Percentiles rank a stretch among this genome's conserved stretches.
phyloP scores from a whole-genome alignment of 2,329 filamentous ascomycete species.

The Trichothecium roseum region DNA sequence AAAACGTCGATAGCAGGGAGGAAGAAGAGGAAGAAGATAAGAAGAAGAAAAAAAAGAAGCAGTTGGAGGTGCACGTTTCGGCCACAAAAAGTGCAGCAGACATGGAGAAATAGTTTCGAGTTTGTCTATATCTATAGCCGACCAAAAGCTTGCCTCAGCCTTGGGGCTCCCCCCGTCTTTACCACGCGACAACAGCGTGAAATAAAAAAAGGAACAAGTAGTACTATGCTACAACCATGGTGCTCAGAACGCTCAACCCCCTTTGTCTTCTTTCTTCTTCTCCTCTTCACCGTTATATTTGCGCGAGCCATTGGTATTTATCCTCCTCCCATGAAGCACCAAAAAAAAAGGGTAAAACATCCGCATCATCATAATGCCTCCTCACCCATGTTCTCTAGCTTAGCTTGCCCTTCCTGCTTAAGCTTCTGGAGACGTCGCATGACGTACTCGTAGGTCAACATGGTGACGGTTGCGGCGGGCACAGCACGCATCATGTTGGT shows the following conservation, averaged over 20 bases:
- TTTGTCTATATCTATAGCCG: constrained; percentile 24
- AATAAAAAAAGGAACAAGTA: background rate
- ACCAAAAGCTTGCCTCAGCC: constrained; percentile 25
- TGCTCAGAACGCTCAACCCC: too few relatives aligned
- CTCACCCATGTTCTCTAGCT: constrained; percentile 11
- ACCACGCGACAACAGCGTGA: constrained; percentile 1
- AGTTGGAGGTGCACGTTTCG: too few relatives aligned
- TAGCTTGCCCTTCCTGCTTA: constrained; percentile 27
- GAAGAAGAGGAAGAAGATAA: too few relatives aligned
- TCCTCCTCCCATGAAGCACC: too few relatives aligned
- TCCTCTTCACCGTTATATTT: constrained; percentile 1
- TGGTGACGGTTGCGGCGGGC: constrained; percentile 90
- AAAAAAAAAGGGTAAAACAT: background rate
- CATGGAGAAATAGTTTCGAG: constrained; percentile 8
- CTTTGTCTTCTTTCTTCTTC: too few relatives aligned
- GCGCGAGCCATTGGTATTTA: constrained; percentile 3
- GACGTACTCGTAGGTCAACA: constrained; percentile 87
- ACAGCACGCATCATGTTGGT: constrained; percentile 96
- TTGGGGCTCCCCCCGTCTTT: constrained; percentile 12
- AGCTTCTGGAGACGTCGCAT: constrained; percentile 42
- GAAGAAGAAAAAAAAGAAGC: too few relatives aligned
- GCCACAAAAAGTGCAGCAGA: too few relatives aligned
- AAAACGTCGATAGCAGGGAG: constrained; percentile 5
- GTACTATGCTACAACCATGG: too few relatives aligned
- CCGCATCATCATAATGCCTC: too few relatives aligned